Base-by-base conservation (phyloP, 768 basidiomycete genomes). In the Russula vinacea region DNA sequence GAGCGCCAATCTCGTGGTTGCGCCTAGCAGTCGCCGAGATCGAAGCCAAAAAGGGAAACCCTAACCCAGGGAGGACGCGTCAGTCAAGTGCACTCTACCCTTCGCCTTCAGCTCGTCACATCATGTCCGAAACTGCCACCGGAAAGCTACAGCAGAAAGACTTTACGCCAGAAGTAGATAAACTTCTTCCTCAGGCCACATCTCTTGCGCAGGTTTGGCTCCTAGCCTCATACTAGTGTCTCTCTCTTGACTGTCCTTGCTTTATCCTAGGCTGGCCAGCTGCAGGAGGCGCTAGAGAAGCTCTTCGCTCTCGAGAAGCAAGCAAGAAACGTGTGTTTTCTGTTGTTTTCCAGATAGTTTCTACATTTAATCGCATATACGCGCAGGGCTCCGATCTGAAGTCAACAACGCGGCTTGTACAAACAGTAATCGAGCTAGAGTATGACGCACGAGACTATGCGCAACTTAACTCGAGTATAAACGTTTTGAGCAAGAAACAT, bases 291-390 rank as follows among this genome's bases (percentile, higher is more conserved):
- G 26, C 78, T 98, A 37, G 96, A 99, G 76, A 93, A 90, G 78
- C 84, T 98, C 62, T 81, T 94, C 62, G 76, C 78, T 1, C 80
- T 98, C 6, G 97, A 99, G 78, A 98, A 98, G 77, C 95, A 97
- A 75, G 90, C 96, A 2, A 83, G 97, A 80, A 98, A 98, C 78
- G 97, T 92, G 62, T 50, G 84, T 47, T 9, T 29, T 14, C 22
- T 24, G 16, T 26, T 24, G 6, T 77, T 5, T 35, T 26, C 51
- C 50, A 56, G 59, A 13, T 68, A 50, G 26, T n/a, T 39, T 40
- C n/a, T 26, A 65, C 24, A 22, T 58, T 11, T 49, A 45, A 47
- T 40, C 35, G 61, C 11, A n/a, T 51, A 24, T 33, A 29, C 40
- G 9, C 29, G 24, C 24, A 96, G 96, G 94, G 95, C 17, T 88